phyloP scores from a whole-genome alignment of 169 alveolate genomes.

The Plasmodium inui region DNA sequence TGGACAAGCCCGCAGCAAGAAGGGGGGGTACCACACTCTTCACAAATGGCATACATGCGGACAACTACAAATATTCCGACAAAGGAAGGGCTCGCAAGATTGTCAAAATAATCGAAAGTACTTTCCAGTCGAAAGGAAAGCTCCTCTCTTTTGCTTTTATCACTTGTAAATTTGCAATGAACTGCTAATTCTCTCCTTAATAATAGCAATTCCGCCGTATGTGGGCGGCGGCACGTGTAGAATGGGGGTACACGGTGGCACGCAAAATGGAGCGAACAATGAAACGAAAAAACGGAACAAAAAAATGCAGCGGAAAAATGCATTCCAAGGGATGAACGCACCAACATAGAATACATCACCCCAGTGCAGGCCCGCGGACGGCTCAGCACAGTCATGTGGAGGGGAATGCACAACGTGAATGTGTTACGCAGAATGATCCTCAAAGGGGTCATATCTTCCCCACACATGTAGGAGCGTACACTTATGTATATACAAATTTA shows the following conservation, averaged over 20 bases:
- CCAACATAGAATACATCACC: not conserved
- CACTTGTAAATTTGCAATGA: conserved; percentile 77
- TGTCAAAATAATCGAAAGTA: conserved; percentile 43
- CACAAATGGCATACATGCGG: conserved; percentile 40
- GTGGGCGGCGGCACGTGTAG: not conserved
- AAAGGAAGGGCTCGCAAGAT: conserved; percentile 34
- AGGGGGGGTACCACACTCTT: not conserved
- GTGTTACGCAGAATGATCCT: not conserved
- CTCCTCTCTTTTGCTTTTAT: not conserved
- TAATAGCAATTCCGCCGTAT: conserved; percentile 18
- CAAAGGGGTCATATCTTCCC: not conserved
- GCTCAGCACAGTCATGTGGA: not conserved
- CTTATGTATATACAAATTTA: not conserved
- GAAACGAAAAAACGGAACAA: not conserved
- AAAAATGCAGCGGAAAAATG: not conserved
- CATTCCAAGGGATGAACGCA: not conserved
- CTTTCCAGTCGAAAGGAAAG: not conserved
- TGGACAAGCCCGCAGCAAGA: not conserved
- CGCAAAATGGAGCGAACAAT: not conserved
- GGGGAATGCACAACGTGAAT: not conserved
- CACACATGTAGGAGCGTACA: not conserved
- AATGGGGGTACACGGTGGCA: not conserved
- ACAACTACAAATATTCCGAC: conserved; percentile 9
- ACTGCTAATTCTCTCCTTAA: conserved; percentile 48
- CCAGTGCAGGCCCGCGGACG: not conserved